Evolutionary conservation across 495 filamentous ascomycete species (phyloP).

Genomic region (Talaromyces thailandensis): DNA sequence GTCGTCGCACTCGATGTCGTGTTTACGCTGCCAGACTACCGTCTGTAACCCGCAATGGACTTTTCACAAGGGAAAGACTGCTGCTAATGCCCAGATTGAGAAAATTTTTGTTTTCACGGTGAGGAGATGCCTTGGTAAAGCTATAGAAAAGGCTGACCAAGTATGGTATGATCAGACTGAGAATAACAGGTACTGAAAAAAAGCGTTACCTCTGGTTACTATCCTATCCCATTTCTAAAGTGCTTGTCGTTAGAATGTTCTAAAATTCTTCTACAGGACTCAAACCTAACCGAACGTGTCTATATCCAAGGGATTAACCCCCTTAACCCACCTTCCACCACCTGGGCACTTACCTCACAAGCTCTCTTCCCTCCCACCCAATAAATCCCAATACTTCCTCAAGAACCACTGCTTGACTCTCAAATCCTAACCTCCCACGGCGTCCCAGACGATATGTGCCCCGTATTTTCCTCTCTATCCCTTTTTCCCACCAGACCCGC

Average conservation of each 20-base stretch:
- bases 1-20: background rate
- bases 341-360: background rate
- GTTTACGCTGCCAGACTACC: background rate
- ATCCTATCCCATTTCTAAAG: background rate
- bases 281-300: background rate
- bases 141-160: background rate
- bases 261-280: background rate
- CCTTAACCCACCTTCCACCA: background rate
- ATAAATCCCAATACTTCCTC: background rate
- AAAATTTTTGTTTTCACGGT: background rate
- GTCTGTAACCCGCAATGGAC: background rate
- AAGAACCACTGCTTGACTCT: background rate
- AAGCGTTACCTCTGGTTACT: too few species aligned
- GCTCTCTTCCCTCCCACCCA: background rate
- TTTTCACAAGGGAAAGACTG: background rate
- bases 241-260: background rate
- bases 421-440: background rate
- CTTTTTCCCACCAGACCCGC: background rate
- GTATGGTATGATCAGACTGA: background rate
- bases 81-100: background rate
- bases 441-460: background rate
- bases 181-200: background rate
- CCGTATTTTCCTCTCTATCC: background rate
- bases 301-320: background rate
- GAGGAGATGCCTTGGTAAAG: background rate